Conservation (phyloP, 23 red algal genomes). For the Gracilaria gracilis region DNA sequence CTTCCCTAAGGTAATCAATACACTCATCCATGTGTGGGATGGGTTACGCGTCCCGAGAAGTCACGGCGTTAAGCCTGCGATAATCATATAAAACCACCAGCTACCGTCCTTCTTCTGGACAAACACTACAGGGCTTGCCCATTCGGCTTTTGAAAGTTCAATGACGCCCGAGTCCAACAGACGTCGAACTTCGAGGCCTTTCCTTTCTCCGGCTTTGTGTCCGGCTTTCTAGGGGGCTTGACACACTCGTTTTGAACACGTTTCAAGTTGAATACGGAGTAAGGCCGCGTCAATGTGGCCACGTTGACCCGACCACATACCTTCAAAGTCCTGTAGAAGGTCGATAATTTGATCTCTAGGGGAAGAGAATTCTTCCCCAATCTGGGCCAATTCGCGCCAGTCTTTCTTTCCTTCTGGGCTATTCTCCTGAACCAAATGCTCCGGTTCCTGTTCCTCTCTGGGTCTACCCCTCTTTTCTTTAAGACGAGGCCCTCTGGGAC, state of each 20-base stretch:
- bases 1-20: conserved; percentile 29
- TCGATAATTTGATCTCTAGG: neutral
- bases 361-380: neutral
- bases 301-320: neutral
- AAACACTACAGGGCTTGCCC: conserved; percentile 22
- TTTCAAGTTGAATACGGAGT: neutral
- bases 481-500: neutral
- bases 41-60: neutral
- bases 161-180: neutral
- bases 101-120: conserved; percentile 11
- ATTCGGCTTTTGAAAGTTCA: conserved; percentile 12
- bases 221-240: neutral
- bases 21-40: conserved; percentile 2
- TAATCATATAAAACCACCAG: conserved; percentile 20
- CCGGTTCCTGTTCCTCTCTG: neutral
- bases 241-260: neutral
- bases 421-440: neutral
- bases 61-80: neutral
- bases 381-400: neutral
- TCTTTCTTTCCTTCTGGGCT: neutral
- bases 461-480: neutral
- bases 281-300: neutral
- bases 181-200: neutral
- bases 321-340: conserved; percentile 21
- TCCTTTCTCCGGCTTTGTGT: neutral